Conservation (phyloP, 2,329 filamentous ascomycete genomes). For the Aspergillus costaricaensis region DNA sequence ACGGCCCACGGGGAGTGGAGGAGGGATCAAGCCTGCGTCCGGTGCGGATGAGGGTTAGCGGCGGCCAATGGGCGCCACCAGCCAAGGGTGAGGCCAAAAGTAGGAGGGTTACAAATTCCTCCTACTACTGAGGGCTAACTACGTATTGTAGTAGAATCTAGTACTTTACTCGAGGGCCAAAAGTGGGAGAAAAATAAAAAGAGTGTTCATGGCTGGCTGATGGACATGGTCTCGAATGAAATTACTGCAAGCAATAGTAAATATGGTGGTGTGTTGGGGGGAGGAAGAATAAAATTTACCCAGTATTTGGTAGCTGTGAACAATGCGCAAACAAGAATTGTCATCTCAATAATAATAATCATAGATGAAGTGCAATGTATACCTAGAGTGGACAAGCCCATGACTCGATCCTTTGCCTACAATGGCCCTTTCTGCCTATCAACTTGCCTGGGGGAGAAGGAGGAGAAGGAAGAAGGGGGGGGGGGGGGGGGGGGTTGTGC, state of each 20-base stretch:
- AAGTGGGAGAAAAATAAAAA: too few species aligned
- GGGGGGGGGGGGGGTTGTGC: not conserved
- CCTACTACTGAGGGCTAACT: conserved; percentile 10
- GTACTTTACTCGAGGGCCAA: not conserved
- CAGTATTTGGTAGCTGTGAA: conserved; percentile 3
- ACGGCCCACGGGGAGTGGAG: conserved; percentile 25
- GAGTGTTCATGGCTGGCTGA: not conserved
- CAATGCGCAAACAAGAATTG: conserved; percentile 22
- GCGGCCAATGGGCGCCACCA: not conserved
- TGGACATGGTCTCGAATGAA: not conserved
- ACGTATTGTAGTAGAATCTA: not conserved
- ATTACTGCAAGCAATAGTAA: too few species aligned
- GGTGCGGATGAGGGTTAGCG: not conserved
- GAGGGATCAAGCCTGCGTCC: conserved; percentile 6
- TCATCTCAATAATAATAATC: conserved; percentile 6
- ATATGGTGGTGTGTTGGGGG: too few species aligned
- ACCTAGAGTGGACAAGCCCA: not conserved
- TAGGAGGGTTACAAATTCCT: not conserved
- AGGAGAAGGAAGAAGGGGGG: too few species aligned
- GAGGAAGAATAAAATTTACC: too few species aligned
- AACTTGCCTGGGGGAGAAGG: too few species aligned
- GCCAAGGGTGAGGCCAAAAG: not conserved
- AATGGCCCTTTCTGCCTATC: conserved; percentile 8
- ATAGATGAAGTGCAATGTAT: not conserved
- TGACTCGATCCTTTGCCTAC: conserved; percentile 5